These are phyloP conservation scores for Verticillium nubilum DNA, from an alignment of 2,329 filamentous ascomycete genomes.

Conservation along the genomic window DNA sequence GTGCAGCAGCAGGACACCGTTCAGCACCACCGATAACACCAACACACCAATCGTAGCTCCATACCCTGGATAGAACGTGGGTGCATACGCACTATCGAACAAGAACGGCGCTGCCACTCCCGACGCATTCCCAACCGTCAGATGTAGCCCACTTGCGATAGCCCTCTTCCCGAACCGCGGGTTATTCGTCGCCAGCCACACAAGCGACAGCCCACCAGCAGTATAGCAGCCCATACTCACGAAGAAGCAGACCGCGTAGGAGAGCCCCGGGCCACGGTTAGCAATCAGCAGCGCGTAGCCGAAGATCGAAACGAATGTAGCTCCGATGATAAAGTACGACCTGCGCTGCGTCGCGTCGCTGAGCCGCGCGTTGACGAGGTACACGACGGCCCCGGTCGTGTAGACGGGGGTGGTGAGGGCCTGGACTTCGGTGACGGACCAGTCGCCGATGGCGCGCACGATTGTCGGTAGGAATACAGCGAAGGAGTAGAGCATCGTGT, in stretches of 20 bases:
- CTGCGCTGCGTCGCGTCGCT: slow-evolving; percentile 55
- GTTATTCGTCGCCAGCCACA: slow-evolving; percentile 47
- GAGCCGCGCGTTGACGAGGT: slow-evolving; percentile 50
- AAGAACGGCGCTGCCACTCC: slow-evolving; percentile 60
- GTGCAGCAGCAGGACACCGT: slow-evolving; percentile 19
- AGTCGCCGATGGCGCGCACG: slow-evolving; percentile 54
- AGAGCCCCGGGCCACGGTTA: slow-evolving; percentile 46
- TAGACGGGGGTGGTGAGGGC: slow-evolving; percentile 67
- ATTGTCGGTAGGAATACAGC: slow-evolving; percentile 62
- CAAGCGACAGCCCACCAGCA: slow-evolving; percentile 26
- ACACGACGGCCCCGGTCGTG: slow-evolving; percentile 54
- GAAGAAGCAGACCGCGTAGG: slow-evolving; percentile 57
- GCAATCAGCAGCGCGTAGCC: slow-evolving; percentile 57
- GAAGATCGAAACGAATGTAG: slow-evolving; percentile 43
- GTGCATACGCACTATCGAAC: slow-evolving; percentile 27
- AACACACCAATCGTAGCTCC: slow-evolving; percentile 45
- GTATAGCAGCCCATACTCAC: slow-evolving; percentile 43
- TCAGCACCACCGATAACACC: slow-evolving; percentile 21
- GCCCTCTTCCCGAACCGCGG: slow-evolving; percentile 62
- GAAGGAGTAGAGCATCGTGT: slow-evolving; percentile 64
- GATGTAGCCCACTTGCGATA: slow-evolving; percentile 54
- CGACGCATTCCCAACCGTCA: slow-evolving; percentile 57
- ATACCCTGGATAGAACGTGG: slow-evolving; percentile 42
- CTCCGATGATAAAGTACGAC: slow-evolving; percentile 45
- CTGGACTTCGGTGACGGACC: slow-evolving; percentile 53